Conservation (phyloP, 768 basidiomycete genomes). For the Pholiota microspora region DNA sequence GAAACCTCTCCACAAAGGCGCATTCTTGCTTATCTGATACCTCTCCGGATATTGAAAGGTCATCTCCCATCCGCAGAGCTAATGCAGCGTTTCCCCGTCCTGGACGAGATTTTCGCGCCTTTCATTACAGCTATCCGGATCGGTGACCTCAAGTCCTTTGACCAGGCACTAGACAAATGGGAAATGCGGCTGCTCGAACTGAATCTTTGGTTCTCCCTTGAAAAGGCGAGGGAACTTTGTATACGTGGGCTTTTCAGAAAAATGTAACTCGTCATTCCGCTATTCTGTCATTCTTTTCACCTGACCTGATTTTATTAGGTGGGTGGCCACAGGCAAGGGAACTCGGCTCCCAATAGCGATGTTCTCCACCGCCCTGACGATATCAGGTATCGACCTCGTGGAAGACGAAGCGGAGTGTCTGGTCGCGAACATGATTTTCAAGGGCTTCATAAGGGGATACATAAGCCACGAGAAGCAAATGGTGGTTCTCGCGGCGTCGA, state of each 20-base stretch:
- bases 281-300: not conserved
- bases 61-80: conserved; percentile 77
- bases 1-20: conserved; percentile 50
- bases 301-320: conserved; percentile 43
- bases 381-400: conserved; percentile 70
- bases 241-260: conserved; percentile 77
- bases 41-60: conserved; percentile 84
- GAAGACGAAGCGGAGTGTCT: conserved; percentile 90
- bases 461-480: conserved; percentile 95
- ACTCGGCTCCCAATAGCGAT: conserved; percentile 79
- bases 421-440: conserved; percentile 93
- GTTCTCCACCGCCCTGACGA: conserved; percentile 73
- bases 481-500: conserved; percentile 81
- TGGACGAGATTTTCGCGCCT: conserved; percentile 72
- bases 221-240: conserved; percentile 86
- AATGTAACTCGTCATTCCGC: conserved; percentile 49
- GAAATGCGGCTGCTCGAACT: conserved; percentile 80
- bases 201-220: conserved; percentile 83
- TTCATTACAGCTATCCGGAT: conserved; percentile 77
- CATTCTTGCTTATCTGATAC: conserved; percentile 88
- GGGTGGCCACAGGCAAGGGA: conserved; percentile 71
- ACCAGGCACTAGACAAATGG: conserved; percentile 66
- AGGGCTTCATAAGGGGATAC: conserved; percentile 90
- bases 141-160: conserved; percentile 81
- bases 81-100: conserved; percentile 67